Percentiles rank a stretch among this genome's conserved stretches.
phyloP scores from a whole-genome alignment of 176 grass and related monocot species.

The Oryza meridionalis region DNA sequence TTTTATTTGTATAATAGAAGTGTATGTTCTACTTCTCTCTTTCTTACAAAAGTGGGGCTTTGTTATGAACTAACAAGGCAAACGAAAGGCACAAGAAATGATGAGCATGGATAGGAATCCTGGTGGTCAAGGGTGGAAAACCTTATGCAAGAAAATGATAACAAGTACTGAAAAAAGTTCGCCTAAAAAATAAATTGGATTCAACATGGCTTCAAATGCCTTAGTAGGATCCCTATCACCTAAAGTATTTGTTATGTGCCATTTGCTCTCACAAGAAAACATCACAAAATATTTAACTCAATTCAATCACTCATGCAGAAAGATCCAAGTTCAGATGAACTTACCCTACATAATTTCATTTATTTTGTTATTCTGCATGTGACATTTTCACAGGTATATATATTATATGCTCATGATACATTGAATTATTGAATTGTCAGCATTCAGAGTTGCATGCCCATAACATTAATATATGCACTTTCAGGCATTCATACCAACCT shows the following conservation, averaged over 20 bases:
- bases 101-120: neutral
- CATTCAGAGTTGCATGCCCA: neutral
- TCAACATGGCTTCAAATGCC: neutral
- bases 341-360: neutral
- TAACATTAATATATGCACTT: slow-evolving; percentile 30
- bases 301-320: neutral
- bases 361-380: neutral
- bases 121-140: neutral
- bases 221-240: neutral
- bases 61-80: neutral
- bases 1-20: slow-evolving; percentile 4
- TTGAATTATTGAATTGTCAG: slow-evolving; percentile 22
- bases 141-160: neutral
- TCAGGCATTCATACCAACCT: slow-evolving; percentile 53
- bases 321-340: neutral
- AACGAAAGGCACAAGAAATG: neutral
- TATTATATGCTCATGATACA: slow-evolving; percentile 6
- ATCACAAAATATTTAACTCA: neutral
- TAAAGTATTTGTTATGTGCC: neutral
- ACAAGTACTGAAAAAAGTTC: neutral
- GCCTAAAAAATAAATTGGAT: neutral
- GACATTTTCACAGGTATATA: neutral
- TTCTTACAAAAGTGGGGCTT: slow-evolving; percentile 5
- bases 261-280: neutral
- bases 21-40: neutral